Base-by-base conservation (phyloP, 2,329 filamentous ascomycete species). In the Penicillium paneum region DNA sequence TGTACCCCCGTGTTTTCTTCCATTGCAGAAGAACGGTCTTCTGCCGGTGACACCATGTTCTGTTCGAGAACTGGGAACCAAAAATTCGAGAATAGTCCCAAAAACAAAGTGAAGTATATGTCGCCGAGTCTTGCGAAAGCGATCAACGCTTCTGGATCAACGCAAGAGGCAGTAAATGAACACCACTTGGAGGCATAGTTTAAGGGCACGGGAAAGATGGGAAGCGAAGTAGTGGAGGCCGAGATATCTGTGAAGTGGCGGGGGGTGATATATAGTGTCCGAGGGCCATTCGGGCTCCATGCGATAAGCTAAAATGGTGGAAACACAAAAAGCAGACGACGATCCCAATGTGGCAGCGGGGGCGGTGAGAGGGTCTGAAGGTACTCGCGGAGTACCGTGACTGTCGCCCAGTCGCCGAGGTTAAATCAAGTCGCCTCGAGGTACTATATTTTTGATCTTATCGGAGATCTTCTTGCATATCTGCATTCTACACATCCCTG, bases 101-200 rank as follows among this genome's bases (percentile, higher is more conserved):
- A 17, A 17, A 2, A 11, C 28, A 11, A 38, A 21, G 35, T 15
- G 13, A 29, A 26, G 29, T 34, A 21, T 41, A 5, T 41, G 49
- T 41, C 17, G 17, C 35, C 6, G 17, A 6, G n/a, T 17, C 32
- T 26, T 34, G 31, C 34, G 6, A 41, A 45, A n/a, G 48, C 40
- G 46, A 57, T 63, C 59, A 63, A 29, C 55, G 57, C 42, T 56
- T 56, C 31, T 52, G 49, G 45, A 57, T 60, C 36, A 57, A 49
- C 36, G 55, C 57, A 53, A 55, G 48, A 49, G 56, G 39, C 28
- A 52, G 49, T 40, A 56, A 49, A 31, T 45, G 39, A 35, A 42
- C 19, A 29, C 29, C 26, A 42, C 36, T 45, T 19, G 29, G 42
- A 45, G 38, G 44, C 61, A 62, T 62, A 55, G 49, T 47, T 62